A percentile compares a stretch with the other conserved stretches of the same genome.
phyloP scores from a whole-genome alignment of 2,329 filamentous ascomycete genomes.

The Madurella mycetomatis region DNA sequence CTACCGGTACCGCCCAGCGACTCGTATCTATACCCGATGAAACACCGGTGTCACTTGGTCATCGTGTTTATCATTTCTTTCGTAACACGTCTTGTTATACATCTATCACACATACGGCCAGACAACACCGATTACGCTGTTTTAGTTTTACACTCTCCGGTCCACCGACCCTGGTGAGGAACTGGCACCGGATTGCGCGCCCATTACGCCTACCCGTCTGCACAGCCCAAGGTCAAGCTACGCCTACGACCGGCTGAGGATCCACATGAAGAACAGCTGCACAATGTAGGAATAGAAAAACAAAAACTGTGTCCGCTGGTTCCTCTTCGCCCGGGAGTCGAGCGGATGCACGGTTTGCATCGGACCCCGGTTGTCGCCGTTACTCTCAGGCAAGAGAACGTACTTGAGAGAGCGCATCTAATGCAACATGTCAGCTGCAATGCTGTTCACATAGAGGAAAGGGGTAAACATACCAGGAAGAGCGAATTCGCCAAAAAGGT shows the following conservation, averaged over 20 bases:
- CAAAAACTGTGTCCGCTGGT: constrained; percentile 83
- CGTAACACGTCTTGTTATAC: background rate
- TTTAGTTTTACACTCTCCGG: background rate
- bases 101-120: background rate
- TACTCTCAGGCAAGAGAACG: constrained; percentile 82
- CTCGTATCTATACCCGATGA: too few relatives aligned
- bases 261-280: constrained; percentile 93
- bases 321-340: constrained; percentile 79
- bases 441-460: background rate
- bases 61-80: too few relatives aligned
- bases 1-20: too few relatives aligned
- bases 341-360: constrained; percentile 47
- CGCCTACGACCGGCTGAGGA: constrained; percentile 45
- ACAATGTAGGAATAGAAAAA: constrained; percentile 93
- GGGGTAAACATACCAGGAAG: constrained; percentile 66
- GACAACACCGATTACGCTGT: background rate
- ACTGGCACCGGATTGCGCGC: background rate
- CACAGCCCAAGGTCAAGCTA: background rate
- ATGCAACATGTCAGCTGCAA: constrained; percentile 15
- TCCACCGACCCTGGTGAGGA: background rate
- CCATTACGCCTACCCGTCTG: background rate
- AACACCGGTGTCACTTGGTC: too few relatives aligned
- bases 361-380: constrained; percentile 59
- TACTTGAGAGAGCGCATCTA: constrained; percentile 94
- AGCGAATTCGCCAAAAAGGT: constrained; percentile 92